Evolutionary conservation across 805 yeast genomes (phyloP), one percentile per base, ranked within the genome.

Genomic region (Kodamaea kaohsiungensis): DNA sequence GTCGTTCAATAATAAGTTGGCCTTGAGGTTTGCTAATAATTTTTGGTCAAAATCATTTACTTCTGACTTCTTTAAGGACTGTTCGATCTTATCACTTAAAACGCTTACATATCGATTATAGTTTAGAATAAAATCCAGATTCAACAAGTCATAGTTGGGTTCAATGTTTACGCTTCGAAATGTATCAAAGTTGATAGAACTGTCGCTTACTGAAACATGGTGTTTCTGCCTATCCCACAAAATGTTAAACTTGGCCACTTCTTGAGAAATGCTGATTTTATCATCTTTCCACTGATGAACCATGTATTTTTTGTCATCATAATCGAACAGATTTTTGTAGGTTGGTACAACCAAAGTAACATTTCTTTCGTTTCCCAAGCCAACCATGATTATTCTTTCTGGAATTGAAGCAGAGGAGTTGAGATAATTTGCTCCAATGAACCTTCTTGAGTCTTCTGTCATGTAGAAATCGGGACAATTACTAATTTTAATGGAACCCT

Each of bases 351-450:
- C 60, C 10, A 71, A 54, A 1, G 68, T 57, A 6, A 63, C 54
- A 15, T 61, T 56, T 9, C 49, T 25, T 1, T 59, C 19, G 2
- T 5, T 58, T 1, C 64, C 62, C 12, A 60, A 33, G 7, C 77
- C 76, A 7, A 72, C 48, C 43, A 74, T 61, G 1, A 65, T 63
- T 3, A 73, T 48, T 46, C 73, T 59, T 2, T 66, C 55, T 1
- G 81, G 70, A 1, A 40, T 57, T 0, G 74, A 67, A 25, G 71
- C 67, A 1, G 59, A 16, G 49, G 65, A 61, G 18, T 65, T 57
- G 15, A 78, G 54, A 56, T 72, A 75, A 16, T 65, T 62, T 0
- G 70, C 70, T 0, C 79, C 79, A 51, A 69, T 54, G 2, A 68
- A 55, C 51, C 33, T 25, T 22, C 47, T 43, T 16, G 16, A n/a